Evolutionary conservation across 2,329 filamentous ascomycete genomes (phyloP).

Genomic region (Hysterium pulicare): DNA sequence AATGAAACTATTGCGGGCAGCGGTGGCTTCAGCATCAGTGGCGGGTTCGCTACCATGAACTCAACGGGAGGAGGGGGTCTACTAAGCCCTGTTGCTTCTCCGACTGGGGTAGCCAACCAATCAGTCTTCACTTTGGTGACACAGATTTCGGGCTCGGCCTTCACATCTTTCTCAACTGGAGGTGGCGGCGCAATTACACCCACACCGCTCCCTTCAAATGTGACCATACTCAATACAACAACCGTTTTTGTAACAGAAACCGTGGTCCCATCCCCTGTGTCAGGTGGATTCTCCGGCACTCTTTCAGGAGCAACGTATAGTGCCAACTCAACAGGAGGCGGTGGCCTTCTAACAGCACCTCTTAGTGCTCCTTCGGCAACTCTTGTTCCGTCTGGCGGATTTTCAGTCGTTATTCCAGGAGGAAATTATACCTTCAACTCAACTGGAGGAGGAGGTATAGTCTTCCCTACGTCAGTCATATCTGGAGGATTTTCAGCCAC

Average conservation of each 20-base stretch:
- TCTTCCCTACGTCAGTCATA: neutral
- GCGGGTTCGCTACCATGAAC: neutral
- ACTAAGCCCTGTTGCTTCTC: neutral
- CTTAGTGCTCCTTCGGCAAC: slow-evolving; percentile 5
- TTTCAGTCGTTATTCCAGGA: neutral
- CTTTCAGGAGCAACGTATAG: slow-evolving; percentile 2
- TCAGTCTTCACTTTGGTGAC: neutral
- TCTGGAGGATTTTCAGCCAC: neutral
- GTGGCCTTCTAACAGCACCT: slow-evolving; percentile 13
- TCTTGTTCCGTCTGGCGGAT: neutral
- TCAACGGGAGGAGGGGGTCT: neutral
- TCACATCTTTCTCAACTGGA: slow-evolving; percentile 12
- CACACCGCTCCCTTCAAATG: too few species aligned
- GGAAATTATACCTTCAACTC: neutral
- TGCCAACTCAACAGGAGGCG: slow-evolving; percentile 13
- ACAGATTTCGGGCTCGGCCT: neutral
- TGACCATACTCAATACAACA: too few species aligned
- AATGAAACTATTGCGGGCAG: neutral
- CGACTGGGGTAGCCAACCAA: too few species aligned
- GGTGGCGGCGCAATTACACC: slow-evolving; percentile 8
- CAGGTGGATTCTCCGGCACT: neutral
- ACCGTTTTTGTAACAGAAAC: too few species aligned
- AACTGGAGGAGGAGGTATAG: slow-evolving; percentile 1
- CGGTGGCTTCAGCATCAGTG: neutral
- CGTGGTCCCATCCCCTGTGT: slow-evolving; percentile 1